A percentile compares a stretch with the other conserved stretches of the same genome.
Evolutionary conservation across 2,329 filamentous ascomycete genomes (phyloP).

Genomic region (Fonsecaea multimorphosa): DNA sequence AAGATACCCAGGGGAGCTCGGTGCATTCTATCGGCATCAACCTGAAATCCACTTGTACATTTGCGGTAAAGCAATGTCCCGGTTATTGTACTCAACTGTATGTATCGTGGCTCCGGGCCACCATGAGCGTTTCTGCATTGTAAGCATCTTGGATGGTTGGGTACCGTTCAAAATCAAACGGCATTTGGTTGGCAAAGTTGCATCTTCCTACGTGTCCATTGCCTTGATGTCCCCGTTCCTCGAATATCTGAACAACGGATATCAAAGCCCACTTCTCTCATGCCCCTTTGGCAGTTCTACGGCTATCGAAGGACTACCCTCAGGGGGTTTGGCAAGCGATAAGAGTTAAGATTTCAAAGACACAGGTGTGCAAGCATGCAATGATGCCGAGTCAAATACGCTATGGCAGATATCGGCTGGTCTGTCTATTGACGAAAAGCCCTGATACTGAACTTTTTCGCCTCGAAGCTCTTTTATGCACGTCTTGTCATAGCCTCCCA

Average conservation of each 20-base stretch:
- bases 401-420: neutral
- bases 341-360: neutral
- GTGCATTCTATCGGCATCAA: conserved; percentile 31
- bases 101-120: conserved; percentile 6
- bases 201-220: neutral
- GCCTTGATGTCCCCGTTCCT: neutral
- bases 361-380: neutral
- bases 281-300: no score
- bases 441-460: neutral
- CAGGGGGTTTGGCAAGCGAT: neutral
- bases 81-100: conserved; percentile 3
- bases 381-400: neutral
- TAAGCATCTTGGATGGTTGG: conserved; percentile 15
- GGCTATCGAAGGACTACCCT: no score
- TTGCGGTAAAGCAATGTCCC: conserved; percentile 2
- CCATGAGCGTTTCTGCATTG: conserved; percentile 19
- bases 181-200: neutral
- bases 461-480: neutral
- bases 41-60: conserved; percentile 18
- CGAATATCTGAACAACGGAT: neutral
- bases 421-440: neutral
- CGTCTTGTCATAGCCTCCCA: neutral
- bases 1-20: conserved; percentile 30
- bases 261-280: neutral
- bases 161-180: conserved; percentile 1